phyloP scores from a whole-genome alignment of 305 asterid species.

The Rubia peregrina region DNA sequence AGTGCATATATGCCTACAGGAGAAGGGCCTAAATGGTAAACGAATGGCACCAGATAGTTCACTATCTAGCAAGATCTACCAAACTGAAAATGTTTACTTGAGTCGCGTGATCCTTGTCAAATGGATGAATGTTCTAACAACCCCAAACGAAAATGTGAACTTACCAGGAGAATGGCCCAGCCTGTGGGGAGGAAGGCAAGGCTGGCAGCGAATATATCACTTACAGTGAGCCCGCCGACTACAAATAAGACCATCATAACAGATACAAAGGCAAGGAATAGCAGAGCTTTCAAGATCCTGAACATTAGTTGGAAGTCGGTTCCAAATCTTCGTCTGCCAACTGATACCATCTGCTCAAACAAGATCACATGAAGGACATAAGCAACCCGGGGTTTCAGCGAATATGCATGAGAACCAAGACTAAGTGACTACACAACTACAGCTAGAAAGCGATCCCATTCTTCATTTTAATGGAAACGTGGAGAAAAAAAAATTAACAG shows the following conservation, averaged over 20 bases:
- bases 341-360: constrained; percentile 73
- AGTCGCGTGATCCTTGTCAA: background rate
- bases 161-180: constrained; percentile 91
- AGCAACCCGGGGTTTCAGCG: background rate
- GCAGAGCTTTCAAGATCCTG: constrained; percentile 87
- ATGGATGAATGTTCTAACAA: background rate
- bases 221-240: constrained; percentile 58
- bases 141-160: constrained; percentile 10
- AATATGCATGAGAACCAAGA: background rate
- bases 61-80: no score
- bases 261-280: constrained; percentile 79
- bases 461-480: background rate
- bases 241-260: constrained; percentile 87
- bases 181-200: constrained; percentile 98
- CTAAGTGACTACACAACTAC: background rate
- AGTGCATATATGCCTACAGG: no score
- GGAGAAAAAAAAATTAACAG: background rate
- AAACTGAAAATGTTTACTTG: no score
- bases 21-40: no score
- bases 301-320: constrained; percentile 99
- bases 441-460: background rate
- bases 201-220: constrained; percentile 77
- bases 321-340: constrained; percentile 92
- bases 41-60: no score
- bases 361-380: background rate